Evolutionary conservation across 768 basidiomycete genomes (phyloP), one percentile per base, ranked within the genome.

Genomic region (Neoboletus magnificus): DNA sequence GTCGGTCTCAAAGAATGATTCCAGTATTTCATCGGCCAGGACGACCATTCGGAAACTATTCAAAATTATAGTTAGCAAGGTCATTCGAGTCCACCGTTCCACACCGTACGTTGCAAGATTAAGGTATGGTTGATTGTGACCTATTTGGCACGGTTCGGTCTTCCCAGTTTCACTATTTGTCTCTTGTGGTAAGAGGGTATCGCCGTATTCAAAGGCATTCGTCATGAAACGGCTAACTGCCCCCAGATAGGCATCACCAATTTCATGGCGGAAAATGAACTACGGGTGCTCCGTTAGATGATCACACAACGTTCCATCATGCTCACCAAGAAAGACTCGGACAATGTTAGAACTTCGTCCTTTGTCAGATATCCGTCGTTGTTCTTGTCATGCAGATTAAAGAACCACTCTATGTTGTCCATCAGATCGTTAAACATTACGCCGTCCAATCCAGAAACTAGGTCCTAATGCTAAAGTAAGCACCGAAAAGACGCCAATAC

Each of bases 371-470:
- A 93, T 1, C 96, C 95, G 67, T 99, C 97, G 63, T 93, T 93
- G 71, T 99, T 90, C 73, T 95, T 95, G 73, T 95, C 93, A 58
- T 96, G 92, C 47, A 98, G 71, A 62, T 88, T 89, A 74, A 98
- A 98, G 75, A 98, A 96, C 96, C 96, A 99, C 70, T 97, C 92
- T 64, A 98, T 96, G 62, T 92, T 96, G 54, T 94, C 91, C 97
- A 98, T 98, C 61, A 99, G 74, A 70, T 98, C 97, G 60, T 92
- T 95, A 74, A 91, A 89, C 83, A 98, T 91, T 43, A 97, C 90
- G 2, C 87, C 87, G 62, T 97, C 88, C 47, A 98, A 76, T 1
- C 97, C 96, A 29, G 77, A 80, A 11, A 98, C 87, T 13, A 98
- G 76, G 68, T 98, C 94, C 91, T 98, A 66, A 18, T 55, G 42